Evolutionary conservation across 140 eudicot genomes (phyloP).

Genomic region (Cichorium intybus): DNA sequence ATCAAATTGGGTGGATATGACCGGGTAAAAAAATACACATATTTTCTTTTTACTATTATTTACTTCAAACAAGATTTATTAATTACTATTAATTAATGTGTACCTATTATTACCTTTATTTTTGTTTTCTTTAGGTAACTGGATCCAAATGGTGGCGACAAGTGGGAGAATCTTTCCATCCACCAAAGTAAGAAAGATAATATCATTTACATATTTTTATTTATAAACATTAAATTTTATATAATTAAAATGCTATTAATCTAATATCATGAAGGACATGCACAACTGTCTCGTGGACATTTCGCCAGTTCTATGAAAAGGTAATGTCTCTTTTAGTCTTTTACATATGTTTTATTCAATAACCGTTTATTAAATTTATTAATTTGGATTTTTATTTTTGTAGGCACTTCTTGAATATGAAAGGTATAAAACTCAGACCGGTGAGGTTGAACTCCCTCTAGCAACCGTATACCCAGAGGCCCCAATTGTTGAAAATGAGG

Average conservation of each 20-base stretch:
- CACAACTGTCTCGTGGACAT: constrained; percentile 97
- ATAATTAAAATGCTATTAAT: constrained; percentile 15
- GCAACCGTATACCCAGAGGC: constrained; percentile 51
- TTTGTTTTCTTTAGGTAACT: constrained; percentile 57
- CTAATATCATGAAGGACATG: constrained; percentile 68
- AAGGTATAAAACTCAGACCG: constrained; percentile 62
- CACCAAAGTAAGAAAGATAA: constrained; percentile 74
- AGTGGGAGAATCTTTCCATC: constrained; percentile 94
- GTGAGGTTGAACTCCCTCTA: constrained; percentile 72
- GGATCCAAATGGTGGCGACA: constrained; percentile 89
- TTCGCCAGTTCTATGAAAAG: constrained; percentile 96
- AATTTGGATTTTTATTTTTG: constrained; percentile 17
- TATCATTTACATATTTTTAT: constrained; percentile 4
- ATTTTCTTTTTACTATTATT: background rate
- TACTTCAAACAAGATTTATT: background rate
- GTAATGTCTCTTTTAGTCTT: constrained; percentile 32
- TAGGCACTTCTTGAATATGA: constrained; percentile 94
- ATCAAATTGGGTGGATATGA: constrained; percentile 88
- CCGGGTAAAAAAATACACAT: constrained; percentile 74
- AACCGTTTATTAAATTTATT: background rate
- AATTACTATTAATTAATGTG: background rate
- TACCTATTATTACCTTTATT: background rate
- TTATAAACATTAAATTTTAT: background rate
- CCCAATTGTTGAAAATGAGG: constrained; percentile 64
- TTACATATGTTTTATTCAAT: background rate